Evolutionary conservation across 441 rosid species (phyloP).

Genomic region (Erodium moschatum): DNA sequence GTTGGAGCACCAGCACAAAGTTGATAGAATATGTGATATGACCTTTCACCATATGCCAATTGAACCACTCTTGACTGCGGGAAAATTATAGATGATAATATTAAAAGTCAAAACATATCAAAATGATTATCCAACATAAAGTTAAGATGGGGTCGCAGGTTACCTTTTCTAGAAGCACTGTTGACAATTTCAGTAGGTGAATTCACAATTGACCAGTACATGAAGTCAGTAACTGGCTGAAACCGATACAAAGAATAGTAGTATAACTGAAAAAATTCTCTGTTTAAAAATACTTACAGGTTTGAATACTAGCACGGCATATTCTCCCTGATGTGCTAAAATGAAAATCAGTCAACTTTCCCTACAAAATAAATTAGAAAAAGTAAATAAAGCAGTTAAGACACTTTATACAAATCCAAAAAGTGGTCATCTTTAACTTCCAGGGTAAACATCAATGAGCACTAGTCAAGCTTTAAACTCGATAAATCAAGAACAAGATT

Average conservation of each 20-base stretch:
- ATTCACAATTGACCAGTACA: conserved; percentile 23
- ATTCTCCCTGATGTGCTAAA: conserved; percentile 75
- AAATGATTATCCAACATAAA: conserved; percentile 19
- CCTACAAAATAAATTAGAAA: conserved; percentile 36
- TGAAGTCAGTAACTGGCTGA: conserved; percentile 25
- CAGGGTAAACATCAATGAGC: background rate
- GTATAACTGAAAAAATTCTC: conserved; percentile 13
- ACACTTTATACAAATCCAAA: background rate
- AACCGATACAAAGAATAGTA: conserved; percentile 7
- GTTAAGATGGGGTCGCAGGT: conserved; percentile 18
- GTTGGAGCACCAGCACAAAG: conserved; percentile 93
- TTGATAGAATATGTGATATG: conserved; percentile 86
- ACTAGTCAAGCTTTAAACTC: conserved; percentile 3
- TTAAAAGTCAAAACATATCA: conserved; percentile 25
- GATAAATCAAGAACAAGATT: conserved; percentile 2
- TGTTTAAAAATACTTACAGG: conserved; percentile 50
- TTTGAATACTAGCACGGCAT: conserved; percentile 74
- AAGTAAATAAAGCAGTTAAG: conserved; percentile 7
- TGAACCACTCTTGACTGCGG: conserved; percentile 94
- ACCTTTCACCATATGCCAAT: conserved; percentile 74
- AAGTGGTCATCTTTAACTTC: background rate
- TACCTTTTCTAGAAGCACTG: conserved; percentile 95
- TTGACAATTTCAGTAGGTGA: conserved; percentile 17
- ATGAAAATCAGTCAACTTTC: conserved; percentile 81
- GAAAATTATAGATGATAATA: conserved; percentile 21